phyloP scores from a whole-genome alignment of 768 basidiomycete genomes.

The Tylopilus balloui region DNA sequence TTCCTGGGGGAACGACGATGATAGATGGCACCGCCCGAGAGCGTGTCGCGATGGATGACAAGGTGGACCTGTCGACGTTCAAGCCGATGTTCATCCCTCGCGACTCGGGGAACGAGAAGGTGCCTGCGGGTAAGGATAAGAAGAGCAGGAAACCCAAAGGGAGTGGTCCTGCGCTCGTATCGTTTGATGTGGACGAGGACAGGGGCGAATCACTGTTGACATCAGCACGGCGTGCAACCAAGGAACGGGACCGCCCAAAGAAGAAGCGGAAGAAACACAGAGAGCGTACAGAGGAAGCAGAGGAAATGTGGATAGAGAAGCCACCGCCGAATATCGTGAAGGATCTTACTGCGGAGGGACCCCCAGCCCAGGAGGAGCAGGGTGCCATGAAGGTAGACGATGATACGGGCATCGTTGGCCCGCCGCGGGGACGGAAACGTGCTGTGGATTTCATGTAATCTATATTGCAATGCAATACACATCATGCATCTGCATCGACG shows the following conservation, averaged over 20 bases:
- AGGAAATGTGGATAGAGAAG: constrained; percentile 69
- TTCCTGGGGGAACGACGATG: background rate
- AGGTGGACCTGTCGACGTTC: constrained; percentile 66
- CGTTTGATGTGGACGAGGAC: constrained; percentile 74
- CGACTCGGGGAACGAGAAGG: constrained; percentile 37
- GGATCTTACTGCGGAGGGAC: constrained; percentile 23
- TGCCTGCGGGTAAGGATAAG: constrained; percentile 42
- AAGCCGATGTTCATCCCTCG: constrained; percentile 81
- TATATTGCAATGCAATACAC: background rate
- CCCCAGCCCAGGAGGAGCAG: constrained; percentile 7
- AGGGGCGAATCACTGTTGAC: constrained; percentile 37
- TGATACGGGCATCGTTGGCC: constrained; percentile 22
- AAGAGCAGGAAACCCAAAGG: constrained; percentile 45
- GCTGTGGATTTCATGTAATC: constrained; percentile 72
- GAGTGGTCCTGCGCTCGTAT: constrained; percentile 49
- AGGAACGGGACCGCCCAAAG: constrained; percentile 36
- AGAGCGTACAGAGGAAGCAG: constrained; percentile 46
- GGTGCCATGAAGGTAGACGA: constrained; percentile 11
- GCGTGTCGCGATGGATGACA: constrained; percentile 17
- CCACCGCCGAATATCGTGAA: constrained; percentile 49
- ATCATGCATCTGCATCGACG: no score
- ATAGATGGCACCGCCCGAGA: background rate
- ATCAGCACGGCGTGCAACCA: constrained; percentile 30
- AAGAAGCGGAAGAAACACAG: constrained; percentile 40
- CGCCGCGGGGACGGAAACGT: constrained; percentile 51